These are phyloP conservation scores for Teunomyces tritomae DNA, from an alignment of 805 yeast genomes.

Conservation along the genomic window DNA sequence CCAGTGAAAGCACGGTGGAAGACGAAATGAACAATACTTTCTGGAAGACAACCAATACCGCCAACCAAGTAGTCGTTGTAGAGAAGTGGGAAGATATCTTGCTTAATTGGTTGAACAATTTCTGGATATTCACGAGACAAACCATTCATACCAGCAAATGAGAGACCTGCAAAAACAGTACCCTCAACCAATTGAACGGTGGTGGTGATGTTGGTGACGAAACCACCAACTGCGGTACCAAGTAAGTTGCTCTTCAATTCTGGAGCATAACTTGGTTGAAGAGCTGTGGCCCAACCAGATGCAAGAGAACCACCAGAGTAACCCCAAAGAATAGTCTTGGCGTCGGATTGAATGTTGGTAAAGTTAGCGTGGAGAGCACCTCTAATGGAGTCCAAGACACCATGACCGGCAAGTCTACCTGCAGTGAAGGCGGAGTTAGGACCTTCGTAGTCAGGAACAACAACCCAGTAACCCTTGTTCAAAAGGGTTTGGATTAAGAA, in stretches of 20 bases:
- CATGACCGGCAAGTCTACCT: slow-evolving; percentile 31
- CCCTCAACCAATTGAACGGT: slow-evolving; percentile 24
- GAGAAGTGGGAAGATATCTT: background rate
- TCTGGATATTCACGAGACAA: slow-evolving; percentile 30
- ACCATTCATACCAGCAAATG: slow-evolving; percentile 29
- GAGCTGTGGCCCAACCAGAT: slow-evolving; percentile 36
- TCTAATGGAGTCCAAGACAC: slow-evolving; percentile 28
- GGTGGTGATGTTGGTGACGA: slow-evolving; percentile 32
- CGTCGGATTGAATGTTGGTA: slow-evolving; percentile 18
- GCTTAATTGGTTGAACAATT: background rate
- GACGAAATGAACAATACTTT: slow-evolving; percentile 8
- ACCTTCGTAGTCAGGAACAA: slow-evolving; percentile 37
- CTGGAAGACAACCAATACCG: background rate
- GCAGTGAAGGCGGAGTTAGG: slow-evolving; percentile 29
- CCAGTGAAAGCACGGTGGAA: slow-evolving; percentile 14
- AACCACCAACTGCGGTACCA: slow-evolving; percentile 39
- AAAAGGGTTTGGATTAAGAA: slow-evolving; percentile 11
- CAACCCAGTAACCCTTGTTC: slow-evolving; percentile 31
- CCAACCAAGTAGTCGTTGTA: background rate
- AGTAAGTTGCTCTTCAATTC: slow-evolving; percentile 21
- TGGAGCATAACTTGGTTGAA: slow-evolving; percentile 37
- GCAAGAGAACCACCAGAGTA: slow-evolving; percentile 42
- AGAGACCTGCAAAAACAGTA: slow-evolving; percentile 27
- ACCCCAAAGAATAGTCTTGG: slow-evolving; percentile 29
- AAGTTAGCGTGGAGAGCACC: slow-evolving; percentile 20